These are phyloP conservation scores for Penicillium sp. DNA, from an alignment of 2,329 filamentous ascomycete species.

Conservation along the genomic window DNA sequence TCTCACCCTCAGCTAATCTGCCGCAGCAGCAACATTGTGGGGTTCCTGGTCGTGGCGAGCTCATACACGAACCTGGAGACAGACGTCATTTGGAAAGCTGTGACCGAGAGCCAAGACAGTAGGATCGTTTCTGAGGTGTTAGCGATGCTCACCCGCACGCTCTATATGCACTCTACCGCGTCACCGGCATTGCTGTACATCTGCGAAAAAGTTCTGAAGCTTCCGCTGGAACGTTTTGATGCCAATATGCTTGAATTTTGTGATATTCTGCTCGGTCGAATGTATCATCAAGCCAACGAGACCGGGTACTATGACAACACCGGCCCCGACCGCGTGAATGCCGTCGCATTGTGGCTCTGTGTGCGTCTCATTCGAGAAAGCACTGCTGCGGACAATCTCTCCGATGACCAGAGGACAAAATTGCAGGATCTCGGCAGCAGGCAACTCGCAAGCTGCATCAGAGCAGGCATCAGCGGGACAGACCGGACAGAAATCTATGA, in stretches of 20 bases:
- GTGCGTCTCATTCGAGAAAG: conserved; percentile 72
- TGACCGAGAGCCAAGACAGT: conserved; percentile 77
- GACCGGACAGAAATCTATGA: conserved; percentile 63
- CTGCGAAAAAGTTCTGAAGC: conserved; percentile 65
- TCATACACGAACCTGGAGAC: conserved; percentile 71
- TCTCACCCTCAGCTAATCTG: conserved; percentile 88
- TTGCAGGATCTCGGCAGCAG: conserved; percentile 63
- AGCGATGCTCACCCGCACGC: conserved; percentile 58
- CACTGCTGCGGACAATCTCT: conserved; percentile 55
- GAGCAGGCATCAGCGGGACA: conserved; percentile 53
- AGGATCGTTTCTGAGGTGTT: conserved; percentile 79
- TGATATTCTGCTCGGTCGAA: conserved; percentile 54
- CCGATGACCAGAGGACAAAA: conserved; percentile 58
- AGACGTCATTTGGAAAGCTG: conserved; percentile 79
- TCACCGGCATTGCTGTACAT: conserved; percentile 59
- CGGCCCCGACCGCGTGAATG: conserved; percentile 33
- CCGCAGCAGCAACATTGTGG: conserved; percentile 78
- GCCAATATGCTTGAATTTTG: conserved; percentile 61
- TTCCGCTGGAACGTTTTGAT: conserved; percentile 64
- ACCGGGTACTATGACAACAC: conserved; percentile 24
- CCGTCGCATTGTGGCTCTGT: conserved; percentile 53
- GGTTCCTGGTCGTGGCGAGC: conserved; percentile 77
- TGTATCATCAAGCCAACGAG: conserved; percentile 45
- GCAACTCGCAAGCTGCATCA: conserved; percentile 61
- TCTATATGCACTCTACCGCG: conserved; percentile 44